A percentile compares a stretch with the other conserved stretches of the same genome.
Evolutionary conservation across 331 rosid genomes (phyloP).

Genomic region (Spiraea crenata): DNA sequence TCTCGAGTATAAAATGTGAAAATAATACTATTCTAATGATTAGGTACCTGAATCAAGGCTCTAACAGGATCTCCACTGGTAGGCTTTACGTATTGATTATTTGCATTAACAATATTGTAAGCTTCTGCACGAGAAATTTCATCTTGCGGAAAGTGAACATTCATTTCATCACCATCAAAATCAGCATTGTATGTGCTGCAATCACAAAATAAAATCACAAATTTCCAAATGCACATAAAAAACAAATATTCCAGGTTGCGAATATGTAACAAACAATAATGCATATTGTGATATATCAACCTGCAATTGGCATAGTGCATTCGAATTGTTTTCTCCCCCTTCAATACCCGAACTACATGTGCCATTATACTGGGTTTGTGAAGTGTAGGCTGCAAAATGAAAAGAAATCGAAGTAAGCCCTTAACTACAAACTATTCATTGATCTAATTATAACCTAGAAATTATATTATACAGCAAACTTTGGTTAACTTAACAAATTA

Average conservation of each 20-base stretch:
- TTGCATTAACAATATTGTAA: slow-evolving; percentile 88
- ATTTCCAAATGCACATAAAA: background rate
- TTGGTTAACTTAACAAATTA: background rate
- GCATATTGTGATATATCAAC: slow-evolving; percentile 16
- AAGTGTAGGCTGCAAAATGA: slow-evolving; percentile 80
- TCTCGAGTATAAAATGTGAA: slow-evolving; percentile 8
- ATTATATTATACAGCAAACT: background rate
- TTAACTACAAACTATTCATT: background rate
- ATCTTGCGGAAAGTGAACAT: slow-evolving; percentile 98
- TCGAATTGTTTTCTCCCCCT: slow-evolving; percentile 94
- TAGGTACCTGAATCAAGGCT: slow-evolving; percentile 83
- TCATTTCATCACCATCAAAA: slow-evolving; percentile 98
- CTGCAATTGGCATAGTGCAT: slow-evolving; percentile 79
- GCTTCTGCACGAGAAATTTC: slow-evolving; percentile 98
- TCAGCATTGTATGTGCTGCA: slow-evolving; percentile 95
- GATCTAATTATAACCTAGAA: background rate
- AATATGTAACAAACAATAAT: background rate
- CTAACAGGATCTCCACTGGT: slow-evolving; percentile 97
- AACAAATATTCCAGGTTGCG: background rate
- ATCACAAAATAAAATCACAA: slow-evolving; percentile 10
- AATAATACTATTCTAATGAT: background rate
- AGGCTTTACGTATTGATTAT: slow-evolving; percentile 94
- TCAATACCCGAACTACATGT: slow-evolving; percentile 79
- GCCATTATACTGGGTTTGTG: slow-evolving; percentile 99
- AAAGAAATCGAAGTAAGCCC: slow-evolving; percentile 1